Evolutionary conservation across 768 basidiomycete species (phyloP).

Genomic region (Podaxis sp.): DNA sequence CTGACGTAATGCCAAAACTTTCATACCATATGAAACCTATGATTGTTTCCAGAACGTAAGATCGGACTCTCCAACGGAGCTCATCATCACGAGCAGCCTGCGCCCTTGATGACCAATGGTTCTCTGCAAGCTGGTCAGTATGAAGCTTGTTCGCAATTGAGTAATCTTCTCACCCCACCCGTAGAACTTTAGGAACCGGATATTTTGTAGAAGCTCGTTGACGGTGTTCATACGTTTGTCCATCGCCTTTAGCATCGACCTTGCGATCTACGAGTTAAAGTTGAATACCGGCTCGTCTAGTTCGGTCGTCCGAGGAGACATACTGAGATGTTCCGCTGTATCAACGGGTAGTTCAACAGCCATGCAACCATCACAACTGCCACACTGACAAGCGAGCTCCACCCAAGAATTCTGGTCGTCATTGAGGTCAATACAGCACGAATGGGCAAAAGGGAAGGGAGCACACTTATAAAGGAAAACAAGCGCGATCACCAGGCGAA

Average conservation of each 20-base stretch:
- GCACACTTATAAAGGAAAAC: constrained; percentile 71
- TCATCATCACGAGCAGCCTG: constrained; percentile 57
- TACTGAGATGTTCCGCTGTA: constrained; percentile 63
- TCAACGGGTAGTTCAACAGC: constrained; percentile 64
- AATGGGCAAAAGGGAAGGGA: not conserved
- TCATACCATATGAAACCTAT: constrained; percentile 68
- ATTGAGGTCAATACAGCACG: not conserved
- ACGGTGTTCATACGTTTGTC: constrained; percentile 70
- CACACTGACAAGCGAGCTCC: constrained; percentile 74
- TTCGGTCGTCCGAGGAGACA: constrained; percentile 18
- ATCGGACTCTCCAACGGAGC: constrained; percentile 64
- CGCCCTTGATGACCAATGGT: constrained; percentile 57
- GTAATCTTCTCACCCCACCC: constrained; percentile 58
- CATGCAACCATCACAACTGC: constrained; percentile 61
- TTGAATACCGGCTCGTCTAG: not conserved
- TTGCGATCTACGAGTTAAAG: constrained; percentile 45
- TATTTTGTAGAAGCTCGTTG: constrained; percentile 75
- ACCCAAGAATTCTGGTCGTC: constrained; percentile 61
- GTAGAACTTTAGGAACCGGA: constrained; percentile 72
- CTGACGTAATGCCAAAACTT: not conserved
- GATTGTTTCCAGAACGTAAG: constrained; percentile 56
- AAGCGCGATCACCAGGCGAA: constrained; percentile 64
- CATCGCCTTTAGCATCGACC: constrained; percentile 57
- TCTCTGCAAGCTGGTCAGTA: constrained; percentile 34
- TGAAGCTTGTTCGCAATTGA: not conserved